Conservation (phyloP, 2,329 filamentous ascomycete genomes). For the Lecanosticta acicola region DNA sequence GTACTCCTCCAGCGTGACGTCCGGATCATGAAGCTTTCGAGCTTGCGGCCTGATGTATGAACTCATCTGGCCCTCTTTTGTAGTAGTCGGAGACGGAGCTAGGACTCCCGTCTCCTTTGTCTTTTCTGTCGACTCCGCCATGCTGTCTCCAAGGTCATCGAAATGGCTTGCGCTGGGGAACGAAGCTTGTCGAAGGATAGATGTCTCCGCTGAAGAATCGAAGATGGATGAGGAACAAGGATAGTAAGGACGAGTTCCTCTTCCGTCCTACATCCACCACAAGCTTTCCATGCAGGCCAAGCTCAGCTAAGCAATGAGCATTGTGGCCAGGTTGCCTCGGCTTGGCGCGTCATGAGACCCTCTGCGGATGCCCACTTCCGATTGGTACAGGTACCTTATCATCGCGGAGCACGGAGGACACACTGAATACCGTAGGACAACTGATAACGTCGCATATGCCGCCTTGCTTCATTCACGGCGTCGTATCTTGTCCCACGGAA, state of each 20-base stretch:
- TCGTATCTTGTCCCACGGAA: too few species aligned
- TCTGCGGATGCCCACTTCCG: too few species aligned
- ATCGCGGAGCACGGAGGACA: too few species aligned
- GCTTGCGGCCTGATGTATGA: conserved; percentile 26
- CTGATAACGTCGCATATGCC: too few species aligned
- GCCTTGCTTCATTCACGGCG: too few species aligned
- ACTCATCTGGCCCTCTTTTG: neutral
- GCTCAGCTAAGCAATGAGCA: neutral
- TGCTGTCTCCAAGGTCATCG: neutral
- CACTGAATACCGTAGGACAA: too few species aligned
- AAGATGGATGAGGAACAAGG: too few species aligned
- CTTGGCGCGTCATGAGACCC: too few species aligned
- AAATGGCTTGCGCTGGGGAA: neutral
- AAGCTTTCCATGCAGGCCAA: neutral
- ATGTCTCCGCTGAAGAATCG: neutral
- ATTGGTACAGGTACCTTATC: too few species aligned
- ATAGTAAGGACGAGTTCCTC: neutral
- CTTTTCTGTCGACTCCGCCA: neutral
- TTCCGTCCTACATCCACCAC: neutral
- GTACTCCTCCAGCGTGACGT: conserved; percentile 25
- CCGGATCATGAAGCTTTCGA: conserved; percentile 26
- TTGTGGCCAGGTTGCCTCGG: neutral
- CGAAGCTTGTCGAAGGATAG: neutral
- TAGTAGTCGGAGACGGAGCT: neutral
- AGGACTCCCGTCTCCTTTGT: neutral